Base-by-base conservation (phyloP, 345 rosid genomes). In the Geranium brycei region DNA sequence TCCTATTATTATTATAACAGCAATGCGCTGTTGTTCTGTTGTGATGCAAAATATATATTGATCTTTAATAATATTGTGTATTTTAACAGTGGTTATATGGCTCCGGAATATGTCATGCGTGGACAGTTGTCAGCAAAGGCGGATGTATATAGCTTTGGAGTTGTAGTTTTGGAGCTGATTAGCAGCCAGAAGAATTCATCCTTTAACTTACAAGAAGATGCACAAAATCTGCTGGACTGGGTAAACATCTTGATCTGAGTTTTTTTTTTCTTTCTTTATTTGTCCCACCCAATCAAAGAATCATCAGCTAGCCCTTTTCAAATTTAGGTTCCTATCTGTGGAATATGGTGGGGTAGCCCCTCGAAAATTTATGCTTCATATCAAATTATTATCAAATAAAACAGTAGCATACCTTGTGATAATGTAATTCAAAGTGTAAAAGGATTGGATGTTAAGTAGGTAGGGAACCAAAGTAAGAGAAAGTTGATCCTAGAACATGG, bases 111-210 rank as follows among this genome's bases (percentile, higher is more conserved):
- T 3, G 78, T 88, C 62, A 88, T 88, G 97, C 85, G 83, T 3
- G 90, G 97, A 30, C 79, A 63, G 72, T 72, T 95, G 61, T 87
- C 99, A 0, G 86, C 73, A 67, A 88, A 88, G 69, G 99, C 90
- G 40, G 97, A 95, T 63, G 89, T 95, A 35, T 95, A 85, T 72
- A 95, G 99, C 89, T 95, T 91, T 2, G 99, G 99, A 14, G 99
- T 95, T 77, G 61, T 95, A 79, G 81, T 95, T 57, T 66, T 95
- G 18, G 99, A 95, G 84, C 72, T 95, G 69, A 73, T 91, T 69
- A 85, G 95, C 66, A 95, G 91, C 56, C 89, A 84, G 69, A 87
- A 73, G 73, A 95, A 91, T 77, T 88, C 80, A 28, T 68, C 73
- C 64, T 85, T 88, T 72, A 73, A 66, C 69, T 55, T 78, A 64